Evolutionary conservation across 2,329 filamentous ascomycete genomes (phyloP), one percentile per base, ranked within the genome.

Genomic region (Ascochyta pisi): DNA sequence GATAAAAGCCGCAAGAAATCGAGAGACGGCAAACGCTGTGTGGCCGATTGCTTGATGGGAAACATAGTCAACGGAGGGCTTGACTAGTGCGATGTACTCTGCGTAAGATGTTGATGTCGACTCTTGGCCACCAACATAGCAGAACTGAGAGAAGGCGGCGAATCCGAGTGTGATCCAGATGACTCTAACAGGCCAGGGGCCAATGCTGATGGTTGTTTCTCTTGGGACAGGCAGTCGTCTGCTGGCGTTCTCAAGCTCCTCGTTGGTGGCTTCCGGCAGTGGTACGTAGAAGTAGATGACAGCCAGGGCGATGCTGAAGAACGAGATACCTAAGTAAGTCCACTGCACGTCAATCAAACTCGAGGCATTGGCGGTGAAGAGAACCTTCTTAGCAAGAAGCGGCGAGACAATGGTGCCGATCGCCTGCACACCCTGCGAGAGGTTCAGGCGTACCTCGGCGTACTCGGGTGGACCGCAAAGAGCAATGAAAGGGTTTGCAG

Each of bases 111-210:
- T 81, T 2, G 82, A 80, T 19, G 84, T 73, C 26, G 80, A 79
- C 73, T 88, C 86, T 67, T 88, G 85, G 0, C 79, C 83, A 12
- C 84, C 85, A 1, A 86, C 82, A 60, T 87, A 88, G 73, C 82
- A 85, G 65, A 84, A 87, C 60, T 83, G 81, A 10, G 81, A 79
- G 64, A 84, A 80, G 1, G 83, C 73, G 0, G 82, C 85, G 3
- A 86, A 62, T 1, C 66, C 81, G 1, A 88, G 78, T 0, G 84
- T 85, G 48, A 85, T 69, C 79, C 82, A 86, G 39, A 86, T 78
- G 9, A 86, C 76, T 6, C 78, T 79, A 40, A 84, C 57, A 0
- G 78, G 76, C 10, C 73, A 67, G 7, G 62, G 62, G 22, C 78
- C 78, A 19, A 70, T 43, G 6, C 59, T 63, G 50, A 81, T 76